These are phyloP conservation scores for Pseudoturritis turrita DNA, from an alignment of 345 rosid species.

Conservation along the genomic window DNA sequence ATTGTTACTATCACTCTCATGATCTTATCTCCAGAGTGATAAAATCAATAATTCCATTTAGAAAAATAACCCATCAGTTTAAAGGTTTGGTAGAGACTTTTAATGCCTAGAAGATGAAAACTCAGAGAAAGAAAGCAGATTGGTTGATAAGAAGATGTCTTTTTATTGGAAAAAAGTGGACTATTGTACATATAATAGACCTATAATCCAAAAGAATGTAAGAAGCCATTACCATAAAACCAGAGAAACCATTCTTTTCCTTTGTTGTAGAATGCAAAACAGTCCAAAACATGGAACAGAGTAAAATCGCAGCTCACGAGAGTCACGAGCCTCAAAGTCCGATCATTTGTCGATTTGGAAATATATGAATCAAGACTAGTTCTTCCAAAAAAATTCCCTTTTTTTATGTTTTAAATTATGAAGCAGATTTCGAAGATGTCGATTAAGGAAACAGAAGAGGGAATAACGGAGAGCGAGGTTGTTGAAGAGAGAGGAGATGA, in stretches of 20 bases:
- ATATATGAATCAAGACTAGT: background rate
- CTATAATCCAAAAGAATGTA: too few relatives aligned
- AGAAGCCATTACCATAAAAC: too few relatives aligned
- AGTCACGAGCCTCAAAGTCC: too few relatives aligned
- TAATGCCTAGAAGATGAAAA: background rate
- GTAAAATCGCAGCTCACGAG: too few relatives aligned
- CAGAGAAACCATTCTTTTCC: too few relatives aligned
- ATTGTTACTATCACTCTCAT: background rate
- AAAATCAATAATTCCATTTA: background rate
- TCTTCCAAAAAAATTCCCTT: background rate
- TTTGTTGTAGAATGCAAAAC: too few relatives aligned
- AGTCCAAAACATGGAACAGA: too few relatives aligned
- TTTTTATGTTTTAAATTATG: background rate
- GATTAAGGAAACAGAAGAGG: conserved; percentile 33
- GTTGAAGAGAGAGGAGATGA: conserved; percentile 27
- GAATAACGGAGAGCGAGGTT: background rate
- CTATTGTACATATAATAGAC: too few relatives aligned
- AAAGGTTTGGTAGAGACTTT: background rate
- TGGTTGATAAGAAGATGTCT: background rate
- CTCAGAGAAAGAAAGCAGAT: background rate
- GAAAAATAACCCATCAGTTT: background rate
- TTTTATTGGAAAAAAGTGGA: too few relatives aligned
- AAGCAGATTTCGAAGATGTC: background rate
- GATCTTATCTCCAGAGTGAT: too few relatives aligned
- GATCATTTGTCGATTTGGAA: background rate